Percentiles rank a stretch among this genome's conserved stretches.
These are phyloP conservation scores for Elasticomyces elasticus DNA, from an alignment of 495 filamentous ascomycete genomes.

Conservation along the genomic window DNA sequence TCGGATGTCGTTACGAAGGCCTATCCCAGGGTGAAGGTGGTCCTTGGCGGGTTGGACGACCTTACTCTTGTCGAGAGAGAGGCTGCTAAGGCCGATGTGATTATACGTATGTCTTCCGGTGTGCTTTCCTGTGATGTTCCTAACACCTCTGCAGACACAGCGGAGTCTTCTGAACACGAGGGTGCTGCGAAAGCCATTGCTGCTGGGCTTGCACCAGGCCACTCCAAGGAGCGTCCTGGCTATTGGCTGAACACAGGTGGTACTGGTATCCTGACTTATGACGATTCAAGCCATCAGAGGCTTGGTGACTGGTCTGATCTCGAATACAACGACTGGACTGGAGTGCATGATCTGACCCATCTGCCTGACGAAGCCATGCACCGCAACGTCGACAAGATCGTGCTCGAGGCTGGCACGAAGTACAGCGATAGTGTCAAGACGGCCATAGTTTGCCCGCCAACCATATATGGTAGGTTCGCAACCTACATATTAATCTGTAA, in stretches of 20 bases:
- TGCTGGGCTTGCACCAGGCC: conserved; percentile 30
- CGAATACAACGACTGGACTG: conserved; percentile 47
- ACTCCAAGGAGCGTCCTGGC: conserved; percentile 33
- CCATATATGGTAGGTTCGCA: conserved; percentile 39
- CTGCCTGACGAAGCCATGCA: conserved; percentile 48
- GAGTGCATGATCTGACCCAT: conserved; percentile 45
- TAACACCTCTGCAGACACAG: conserved; percentile 20
- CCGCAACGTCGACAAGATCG: conserved; percentile 53
- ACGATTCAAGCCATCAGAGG: conserved; percentile 39
- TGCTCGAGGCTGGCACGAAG: conserved; percentile 36
- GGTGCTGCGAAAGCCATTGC: conserved; percentile 24
- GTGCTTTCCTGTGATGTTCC: not conserved
- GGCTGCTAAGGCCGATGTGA: conserved; percentile 53
- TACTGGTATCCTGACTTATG: conserved; percentile 45
- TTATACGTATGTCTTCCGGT: conserved; percentile 44
- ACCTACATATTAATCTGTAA: not conserved
- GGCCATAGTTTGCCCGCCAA: conserved; percentile 66
- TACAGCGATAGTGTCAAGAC: conserved; percentile 46
- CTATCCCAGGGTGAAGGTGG: conserved; percentile 46
- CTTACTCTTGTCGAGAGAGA: conserved; percentile 46
- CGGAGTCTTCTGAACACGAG: conserved; percentile 29
- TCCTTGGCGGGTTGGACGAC: conserved; percentile 49
- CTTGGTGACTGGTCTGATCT: conserved; percentile 46
- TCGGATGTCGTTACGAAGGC: conserved; percentile 46
- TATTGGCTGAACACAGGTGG: conserved; percentile 57